Conservation (phyloP, 805 yeast genomes). For the Kluyveromyces aestuarii region DNA sequence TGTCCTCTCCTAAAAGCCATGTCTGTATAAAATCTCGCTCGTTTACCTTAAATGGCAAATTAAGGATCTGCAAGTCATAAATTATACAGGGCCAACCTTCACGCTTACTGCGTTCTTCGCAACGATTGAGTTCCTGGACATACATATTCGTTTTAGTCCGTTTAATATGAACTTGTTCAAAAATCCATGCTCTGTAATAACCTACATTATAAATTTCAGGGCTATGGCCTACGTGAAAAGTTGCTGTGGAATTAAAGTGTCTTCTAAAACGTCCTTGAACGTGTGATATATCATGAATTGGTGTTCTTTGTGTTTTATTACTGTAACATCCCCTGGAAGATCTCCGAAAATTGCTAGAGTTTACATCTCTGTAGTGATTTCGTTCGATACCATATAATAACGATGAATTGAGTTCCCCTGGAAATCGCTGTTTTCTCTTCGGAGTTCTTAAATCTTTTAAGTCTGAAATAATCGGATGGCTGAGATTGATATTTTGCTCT, state of each 20-base stretch:
- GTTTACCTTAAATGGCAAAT: background rate
- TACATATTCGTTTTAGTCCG: background rate
- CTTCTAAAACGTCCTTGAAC: background rate
- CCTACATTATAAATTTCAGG: background rate
- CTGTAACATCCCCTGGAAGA: background rate
- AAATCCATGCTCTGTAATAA: background rate
- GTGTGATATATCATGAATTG: background rate
- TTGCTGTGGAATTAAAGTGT: background rate
- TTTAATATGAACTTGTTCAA: background rate
- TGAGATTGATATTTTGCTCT: background rate
- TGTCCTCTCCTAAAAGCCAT: background rate
- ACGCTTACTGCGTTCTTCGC: background rate
- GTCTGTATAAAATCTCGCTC: background rate
- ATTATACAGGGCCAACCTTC: slow-evolving; percentile 1
- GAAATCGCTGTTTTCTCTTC: background rate
- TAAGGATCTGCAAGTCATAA: background rate
- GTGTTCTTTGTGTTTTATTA: background rate
- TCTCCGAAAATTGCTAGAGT: background rate
- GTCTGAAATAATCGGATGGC: background rate
- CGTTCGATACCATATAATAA: background rate
- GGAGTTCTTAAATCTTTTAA: background rate
- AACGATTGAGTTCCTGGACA: background rate
- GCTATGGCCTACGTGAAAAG: background rate
- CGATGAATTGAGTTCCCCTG: background rate
- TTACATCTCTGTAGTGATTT: background rate